Percentiles rank a stretch among this genome's conserved stretches.
phyloP scores from a whole-genome alignment of 805 yeast genomes.

The Candida oleophila region DNA sequence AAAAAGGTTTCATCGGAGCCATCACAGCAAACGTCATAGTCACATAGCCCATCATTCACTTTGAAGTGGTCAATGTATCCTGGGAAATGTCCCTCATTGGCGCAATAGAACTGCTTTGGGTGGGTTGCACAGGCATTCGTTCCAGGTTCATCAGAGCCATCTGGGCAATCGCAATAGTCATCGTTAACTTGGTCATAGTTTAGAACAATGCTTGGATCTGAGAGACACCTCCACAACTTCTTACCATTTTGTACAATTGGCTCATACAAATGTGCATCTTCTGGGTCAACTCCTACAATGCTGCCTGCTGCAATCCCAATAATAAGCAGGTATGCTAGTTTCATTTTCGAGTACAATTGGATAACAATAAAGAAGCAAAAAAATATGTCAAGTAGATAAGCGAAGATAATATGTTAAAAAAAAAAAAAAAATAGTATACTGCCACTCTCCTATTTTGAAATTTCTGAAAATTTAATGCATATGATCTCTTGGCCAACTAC shows the following conservation, averaged over 20 bases:
- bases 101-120: conserved; percentile 61
- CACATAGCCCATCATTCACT: conserved; percentile 91
- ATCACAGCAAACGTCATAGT: conserved; percentile 86
- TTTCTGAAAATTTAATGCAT: too few species aligned
- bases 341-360: too few species aligned
- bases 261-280: conserved; percentile 42
- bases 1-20: conserved; percentile 73
- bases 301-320: neutral
- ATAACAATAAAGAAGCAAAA: too few species aligned
- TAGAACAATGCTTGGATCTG: conserved; percentile 62
- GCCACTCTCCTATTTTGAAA: neutral
- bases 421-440: too few species aligned
- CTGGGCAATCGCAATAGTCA: conserved; percentile 94
- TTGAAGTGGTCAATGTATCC: conserved; percentile 61
- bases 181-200: conserved; percentile 72
- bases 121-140: conserved; percentile 70
- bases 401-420: too few species aligned
- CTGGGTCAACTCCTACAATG: conserved; percentile 38
- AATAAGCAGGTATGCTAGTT: neutral
- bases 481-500: too few species aligned
- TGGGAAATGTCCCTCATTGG: conserved; percentile 68
- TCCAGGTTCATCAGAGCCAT: conserved; percentile 97
- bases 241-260: conserved; percentile 45
- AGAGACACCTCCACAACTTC: conserved; percentile 63
- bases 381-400: too few species aligned